Evolutionary conservation across 225 moss, liverwort and hornwort genomes (phyloP), one percentile per base, ranked within the genome.

Genomic region (Rhytidiadelphus loreus): DNA sequence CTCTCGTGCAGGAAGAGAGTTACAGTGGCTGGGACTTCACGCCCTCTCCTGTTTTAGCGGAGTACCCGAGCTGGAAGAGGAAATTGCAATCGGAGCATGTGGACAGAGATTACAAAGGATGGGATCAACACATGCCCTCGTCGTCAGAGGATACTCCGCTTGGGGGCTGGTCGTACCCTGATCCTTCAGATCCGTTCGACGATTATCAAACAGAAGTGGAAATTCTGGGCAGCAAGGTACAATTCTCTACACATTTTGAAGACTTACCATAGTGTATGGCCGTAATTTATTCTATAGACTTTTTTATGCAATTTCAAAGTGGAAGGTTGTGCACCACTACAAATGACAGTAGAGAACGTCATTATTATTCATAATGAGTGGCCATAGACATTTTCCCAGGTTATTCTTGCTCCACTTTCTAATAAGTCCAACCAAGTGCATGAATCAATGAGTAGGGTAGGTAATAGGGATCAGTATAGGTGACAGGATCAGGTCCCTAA

Each of bases 151-250:
- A 88, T 22, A 58, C 86, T 46, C 82, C 89, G 76, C 87, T 93
- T 28, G 93, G 94, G 63, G 94, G 94, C 43, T 94, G 94, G 94
- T 86, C 86, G 85, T 92, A 88, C 74, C 88, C 93, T 24, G 89
- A 85, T 77, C 80, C 86, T n/a, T 82, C 88, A 43, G 87, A 89
- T 74, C 87, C 86, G 69, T 90, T 91, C 33, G 97, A 93, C 52
- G 96, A 95, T 87, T 95, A 91, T 69, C 95, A 96, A 83, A 90
- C 93, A 53, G 93, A 95, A 83, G 91, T 97, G 53, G 86, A 88
- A 35, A 94, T 97, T 80, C 59, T 97, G 80, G 96, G 96, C 83
- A 89, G 89, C 58, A 90, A 89, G 86, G 94, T 94, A 79, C 55
- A n/a, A 13, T 77, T 17, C 24, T 68, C 19, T 46, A 13, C 66